A percentile compares a stretch with the other conserved stretches of the same genome.
Evolutionary conservation across 2,329 filamentous ascomycete species (phyloP).

Genomic region (Lomentospora prolificans): DNA sequence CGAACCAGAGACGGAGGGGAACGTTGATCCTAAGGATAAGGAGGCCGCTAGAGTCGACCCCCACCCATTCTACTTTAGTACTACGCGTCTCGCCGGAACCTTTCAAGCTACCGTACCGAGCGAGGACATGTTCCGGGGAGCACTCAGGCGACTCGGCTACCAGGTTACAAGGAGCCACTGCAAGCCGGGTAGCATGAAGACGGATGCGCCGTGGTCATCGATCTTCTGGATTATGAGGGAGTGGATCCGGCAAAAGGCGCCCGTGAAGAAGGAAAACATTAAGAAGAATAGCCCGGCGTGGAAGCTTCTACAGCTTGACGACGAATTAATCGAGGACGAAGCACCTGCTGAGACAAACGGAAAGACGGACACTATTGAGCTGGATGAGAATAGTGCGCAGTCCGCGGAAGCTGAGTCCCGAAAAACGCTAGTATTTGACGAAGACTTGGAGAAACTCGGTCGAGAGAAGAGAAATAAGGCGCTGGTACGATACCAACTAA

Average conservation of each 20-base stretch:
- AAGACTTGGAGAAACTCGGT: constrained; percentile 64
- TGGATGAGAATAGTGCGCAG: constrained; percentile 10
- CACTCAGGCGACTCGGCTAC: constrained; percentile 72
- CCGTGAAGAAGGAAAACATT: constrained; percentile 63
- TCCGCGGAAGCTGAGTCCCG: constrained; percentile 31
- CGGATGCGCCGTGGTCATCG: constrained; percentile 79
- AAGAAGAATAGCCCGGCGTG: constrained; percentile 62
- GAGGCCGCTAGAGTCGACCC: constrained; percentile 59
- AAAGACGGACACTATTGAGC: constrained; percentile 12
- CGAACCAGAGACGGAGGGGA: constrained; percentile 23
- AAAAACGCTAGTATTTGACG: constrained; percentile 63
- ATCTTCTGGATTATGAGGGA: constrained; percentile 92
- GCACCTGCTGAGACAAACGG: constrained; percentile 14
- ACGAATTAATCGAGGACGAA: constrained; percentile 9
- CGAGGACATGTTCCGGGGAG: constrained; percentile 71
- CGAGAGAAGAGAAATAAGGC: constrained; percentile 57
- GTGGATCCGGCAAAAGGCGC: constrained; percentile 74
- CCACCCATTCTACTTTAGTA: constrained; percentile 79
- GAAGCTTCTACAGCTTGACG: constrained; percentile 48
- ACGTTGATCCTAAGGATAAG: constrained; percentile 26
- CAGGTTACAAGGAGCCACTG: constrained; percentile 78
- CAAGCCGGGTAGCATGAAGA: constrained; percentile 83
- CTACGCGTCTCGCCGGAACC: constrained; percentile 62
- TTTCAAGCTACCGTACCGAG: constrained; percentile 72
- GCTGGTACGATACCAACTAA: constrained; percentile 78